A percentile compares a stretch with the other conserved stretches of the same genome.
Evolutionary conservation across 2,329 filamentous ascomycete species (phyloP).

Genomic region (Diaporthe capsici): DNA sequence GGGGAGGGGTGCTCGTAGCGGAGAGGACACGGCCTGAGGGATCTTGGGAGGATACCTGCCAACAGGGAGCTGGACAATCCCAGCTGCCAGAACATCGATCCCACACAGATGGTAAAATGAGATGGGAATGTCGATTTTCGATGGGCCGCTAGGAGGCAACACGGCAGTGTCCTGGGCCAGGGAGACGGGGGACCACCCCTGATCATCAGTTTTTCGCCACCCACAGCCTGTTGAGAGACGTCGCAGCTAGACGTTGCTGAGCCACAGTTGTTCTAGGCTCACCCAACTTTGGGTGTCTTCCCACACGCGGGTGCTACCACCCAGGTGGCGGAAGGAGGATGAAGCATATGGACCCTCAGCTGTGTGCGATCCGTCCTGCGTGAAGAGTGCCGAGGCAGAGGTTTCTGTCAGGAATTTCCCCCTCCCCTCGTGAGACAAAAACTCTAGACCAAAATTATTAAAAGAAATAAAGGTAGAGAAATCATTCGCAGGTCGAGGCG

Average conservation of each 20-base stretch:
- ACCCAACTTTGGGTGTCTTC: conserved; percentile 12
- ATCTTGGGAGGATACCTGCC: conserved; percentile 27
- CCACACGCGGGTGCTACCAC: conserved; percentile 14
- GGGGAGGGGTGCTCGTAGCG: conserved; percentile 39
- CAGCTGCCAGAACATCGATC: conserved; percentile 36
- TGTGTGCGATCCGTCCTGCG: background rate
- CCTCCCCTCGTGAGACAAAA: background rate
- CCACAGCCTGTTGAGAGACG: conserved; percentile 19
- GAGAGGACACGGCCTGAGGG: background rate
- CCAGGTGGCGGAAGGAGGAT: conserved; percentile 1
- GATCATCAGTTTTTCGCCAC: conserved; percentile 40
- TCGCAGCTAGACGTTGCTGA: conserved; percentile 39
- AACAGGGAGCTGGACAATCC: conserved; percentile 31
- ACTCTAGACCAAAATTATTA: too few relatives aligned
- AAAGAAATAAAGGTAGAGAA: background rate
- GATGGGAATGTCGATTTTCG: conserved; percentile 41
- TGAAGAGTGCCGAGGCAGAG: background rate
- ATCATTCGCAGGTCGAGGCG: background rate
- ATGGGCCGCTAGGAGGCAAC: conserved; percentile 34
- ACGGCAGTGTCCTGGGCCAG: conserved; percentile 33
- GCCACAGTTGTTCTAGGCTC: conserved; percentile 46
- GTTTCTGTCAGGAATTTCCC: background rate
- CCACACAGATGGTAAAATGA: conserved; percentile 39
- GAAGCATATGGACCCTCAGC: background rate
- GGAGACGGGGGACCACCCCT: conserved; percentile 33